Evolutionary conservation across 305 asterid species (phyloP).

Genomic region (Fraxinus greggii): DNA sequence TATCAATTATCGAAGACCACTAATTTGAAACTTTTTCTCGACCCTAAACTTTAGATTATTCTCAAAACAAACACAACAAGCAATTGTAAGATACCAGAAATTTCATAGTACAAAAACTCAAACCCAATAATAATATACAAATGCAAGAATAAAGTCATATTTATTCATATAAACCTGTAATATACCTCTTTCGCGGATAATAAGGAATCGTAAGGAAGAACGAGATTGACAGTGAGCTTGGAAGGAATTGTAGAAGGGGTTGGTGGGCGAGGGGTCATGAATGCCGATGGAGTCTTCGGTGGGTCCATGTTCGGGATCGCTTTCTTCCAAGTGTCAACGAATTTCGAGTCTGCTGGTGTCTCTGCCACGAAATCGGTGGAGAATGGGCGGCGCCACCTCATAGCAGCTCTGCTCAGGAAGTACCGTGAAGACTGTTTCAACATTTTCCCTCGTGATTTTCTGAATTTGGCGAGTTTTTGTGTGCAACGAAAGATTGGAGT

Average conservation of each 20-base stretch:
- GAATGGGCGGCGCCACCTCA: constrained; percentile 57
- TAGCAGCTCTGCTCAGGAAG: constrained; percentile 47
- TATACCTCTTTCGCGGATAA: constrained; percentile 63
- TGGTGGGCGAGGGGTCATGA: constrained; percentile 70
- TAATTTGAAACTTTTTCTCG: background rate
- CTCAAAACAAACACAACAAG: background rate
- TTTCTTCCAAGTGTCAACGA: constrained; percentile 65
- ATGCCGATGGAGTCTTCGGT: constrained; percentile 67
- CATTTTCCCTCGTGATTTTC: constrained; percentile 34
- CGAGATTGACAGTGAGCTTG: constrained; percentile 82
- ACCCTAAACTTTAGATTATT: background rate
- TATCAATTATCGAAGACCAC: background rate
- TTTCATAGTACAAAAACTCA: background rate
- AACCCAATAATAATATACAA: background rate
- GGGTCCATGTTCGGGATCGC: constrained; percentile 60
- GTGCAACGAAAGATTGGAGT: constrained; percentile 10
- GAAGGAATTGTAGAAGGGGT: constrained; percentile 69
- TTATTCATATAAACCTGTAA: background rate
- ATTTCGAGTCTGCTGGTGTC: constrained; percentile 51
- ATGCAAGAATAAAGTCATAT: background rate
- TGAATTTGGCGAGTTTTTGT: background rate
- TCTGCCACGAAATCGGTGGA: constrained; percentile 59
- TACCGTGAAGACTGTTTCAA: constrained; percentile 54
- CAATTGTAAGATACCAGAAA: background rate
- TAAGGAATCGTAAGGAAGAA: constrained; percentile 68